Evolutionary conservation across 345 rosid species (phyloP).

Genomic region (Crucihimalaya himalaica): DNA sequence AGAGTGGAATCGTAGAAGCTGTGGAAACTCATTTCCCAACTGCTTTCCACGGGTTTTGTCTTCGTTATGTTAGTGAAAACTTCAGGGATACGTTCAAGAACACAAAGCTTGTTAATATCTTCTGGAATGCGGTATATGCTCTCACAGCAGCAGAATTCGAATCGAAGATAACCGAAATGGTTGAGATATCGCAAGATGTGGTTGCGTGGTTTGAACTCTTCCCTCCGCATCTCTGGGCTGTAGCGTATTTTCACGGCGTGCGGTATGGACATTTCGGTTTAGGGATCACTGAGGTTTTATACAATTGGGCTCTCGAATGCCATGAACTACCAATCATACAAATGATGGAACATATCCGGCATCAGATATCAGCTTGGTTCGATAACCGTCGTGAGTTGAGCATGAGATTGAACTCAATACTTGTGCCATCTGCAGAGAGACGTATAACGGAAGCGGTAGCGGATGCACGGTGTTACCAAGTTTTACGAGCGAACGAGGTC

Average conservation of each 20-base stretch:
- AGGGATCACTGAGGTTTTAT: conserved; percentile 80
- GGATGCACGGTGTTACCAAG: conserved; percentile 95
- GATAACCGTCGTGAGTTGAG: conserved; percentile 65
- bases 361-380: conserved; percentile 65
- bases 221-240: conserved; percentile 91
- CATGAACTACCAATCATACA: conserved; percentile 94
- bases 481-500: conserved; percentile 90
- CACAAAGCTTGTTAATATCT: conserved; percentile 83
- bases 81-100: conserved; percentile 95
- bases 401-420: conserved; percentile 83
- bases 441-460: conserved; percentile 74
- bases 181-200: conserved; percentile 86
- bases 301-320: conserved; percentile 94
- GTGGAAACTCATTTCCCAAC: conserved; percentile 97
- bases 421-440: conserved; percentile 94
- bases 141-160: conserved; percentile 86
- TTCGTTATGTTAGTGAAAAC: conserved; percentile 82
- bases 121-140: conserved; percentile 97
- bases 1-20: conserved; percentile 78
- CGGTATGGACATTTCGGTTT: conserved; percentile 86
- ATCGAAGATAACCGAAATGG: conserved; percentile 77
- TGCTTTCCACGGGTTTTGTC: conserved; percentile 93
- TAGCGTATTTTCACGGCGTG: conserved; percentile 89
- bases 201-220: conserved; percentile 72
- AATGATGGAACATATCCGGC: conserved; percentile 90